Base-by-base conservation (phyloP, 2,329 filamentous ascomycete species). In the Sphaceloma murrayae region DNA sequence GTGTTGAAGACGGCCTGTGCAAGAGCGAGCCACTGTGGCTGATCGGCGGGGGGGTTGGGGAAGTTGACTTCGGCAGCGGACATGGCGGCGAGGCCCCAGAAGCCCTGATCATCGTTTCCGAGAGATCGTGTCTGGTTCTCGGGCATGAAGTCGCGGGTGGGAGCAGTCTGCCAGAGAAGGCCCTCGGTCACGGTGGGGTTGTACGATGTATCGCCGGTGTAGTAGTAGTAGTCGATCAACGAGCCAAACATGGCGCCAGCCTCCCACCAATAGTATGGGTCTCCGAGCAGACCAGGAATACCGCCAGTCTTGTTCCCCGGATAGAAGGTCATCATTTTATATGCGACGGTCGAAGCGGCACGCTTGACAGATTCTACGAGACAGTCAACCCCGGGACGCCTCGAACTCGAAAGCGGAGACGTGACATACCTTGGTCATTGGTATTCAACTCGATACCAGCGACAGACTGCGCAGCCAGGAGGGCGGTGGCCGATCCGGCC, bases 221-320 rank as follows among this genome's bases (percentile, higher is more conserved):
- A 70, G 49, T 78, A 73, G 74, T 77, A 81, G 59, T 85, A 85
- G 60, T 84, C 78, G 32, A 85, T 68, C 53, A 82, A 65, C 1
- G 77, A 74, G 50, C 78, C 76, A 70, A 81, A 82, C 63, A 85
- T 62, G 44, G 55, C 59, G 14, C 59, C 60, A 13, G 74, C 75
- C 56, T 83, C 76, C 80, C 80, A 85, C 80, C 80, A 85, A 67
- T 83, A 84, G 58, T 80, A 81, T 49, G 80, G 80, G 19, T 69
- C 60, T 2, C 77, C 75, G 22, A 87, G 64, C 45, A 72, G 62
- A 34, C 73, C 73, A 6, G 70, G 71, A 14, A 68, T 68, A 6
- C 64, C 62, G 11, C 69, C 70, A 1, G 70, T 66, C 34, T 65
- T 53, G 48, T 76, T 72, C 13, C 73, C 73, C 29, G 60, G 62